Evolutionary conservation across 2,329 filamentous ascomycete species (phyloP), one percentile per base, ranked within the genome.

Genomic region (Gremmenia infestans): DNA sequence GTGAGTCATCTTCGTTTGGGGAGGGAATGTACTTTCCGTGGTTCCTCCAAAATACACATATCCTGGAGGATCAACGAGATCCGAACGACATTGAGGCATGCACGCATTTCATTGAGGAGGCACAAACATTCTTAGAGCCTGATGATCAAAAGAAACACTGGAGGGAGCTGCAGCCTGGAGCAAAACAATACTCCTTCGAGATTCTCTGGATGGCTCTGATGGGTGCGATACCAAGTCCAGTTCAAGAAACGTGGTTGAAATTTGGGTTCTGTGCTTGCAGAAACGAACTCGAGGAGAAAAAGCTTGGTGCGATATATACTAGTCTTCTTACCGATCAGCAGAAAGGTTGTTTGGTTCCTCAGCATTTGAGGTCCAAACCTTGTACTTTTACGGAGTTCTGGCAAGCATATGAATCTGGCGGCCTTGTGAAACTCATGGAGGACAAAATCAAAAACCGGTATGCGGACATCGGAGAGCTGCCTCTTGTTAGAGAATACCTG

Each of bases 401-500:
- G 47, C 47, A 49, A 35, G 47, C 47, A 32, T 49, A 49, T 49
- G 25, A 49, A 36, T 49, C 47, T 35, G 47, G 47, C 28, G 47
- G 47, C 23, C 28, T 49, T 35, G 47, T 49, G 47, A 32, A 49
- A 49, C 47, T 49, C 23, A 49, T 49, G 47, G 25, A 49, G 25
- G 47, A 32, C 47, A 49, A 49, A 49, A 49, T 49, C 28, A 32
- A 35, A 49, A 49, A 49, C 28, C 23, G 47, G 36, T 37, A 4
- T 37, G 9, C 11, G 9, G 15, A 37, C 36, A 37, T 37, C 15
- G 36, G 15, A 28, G 62, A 62, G 11, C 25, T 48, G 11, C 9
- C 45, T 39, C 19, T 48, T 22, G n/a, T 52, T 47, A 62, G 22
- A 51, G 57, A 59, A 36, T 54, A 32, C 37, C 37, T 48, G 25